Evolutionary conservation across 2,329 filamentous ascomycete species (phyloP).

Genomic region (Teratosphaeria epicoccoides): DNA sequence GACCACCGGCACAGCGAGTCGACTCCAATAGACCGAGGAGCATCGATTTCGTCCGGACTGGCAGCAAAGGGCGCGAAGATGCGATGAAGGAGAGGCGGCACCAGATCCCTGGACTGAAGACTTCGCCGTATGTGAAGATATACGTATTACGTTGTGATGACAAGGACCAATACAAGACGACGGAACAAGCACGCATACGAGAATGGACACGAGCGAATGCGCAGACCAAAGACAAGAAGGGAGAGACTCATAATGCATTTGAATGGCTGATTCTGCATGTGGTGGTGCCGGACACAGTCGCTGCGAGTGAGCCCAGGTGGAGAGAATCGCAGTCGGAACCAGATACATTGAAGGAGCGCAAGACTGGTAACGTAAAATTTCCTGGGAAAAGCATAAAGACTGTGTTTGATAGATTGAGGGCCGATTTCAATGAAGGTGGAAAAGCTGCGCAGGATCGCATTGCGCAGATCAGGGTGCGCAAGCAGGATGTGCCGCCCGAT

Average conservation of each 20-base stretch:
- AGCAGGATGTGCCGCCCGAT: constrained; percentile 35
- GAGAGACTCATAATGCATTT: constrained; percentile 86
- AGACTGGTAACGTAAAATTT: constrained; percentile 58
- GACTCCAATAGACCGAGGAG: constrained; percentile 22
- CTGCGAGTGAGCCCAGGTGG: constrained; percentile 64
- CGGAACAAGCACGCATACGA: constrained; percentile 64
- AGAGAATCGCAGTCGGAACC: constrained; percentile 38
- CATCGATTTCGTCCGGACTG: constrained; percentile 34
- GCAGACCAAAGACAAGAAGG: constrained; percentile 53
- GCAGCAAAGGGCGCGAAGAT: constrained; percentile 18
- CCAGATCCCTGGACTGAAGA: constrained; percentile 86
- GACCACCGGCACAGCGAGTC: constrained; percentile 10
- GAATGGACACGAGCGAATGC: constrained; percentile 84
- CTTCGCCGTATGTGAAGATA: constrained; percentile 88
- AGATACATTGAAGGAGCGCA: constrained; percentile 55
- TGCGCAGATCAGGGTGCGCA: constrained; percentile 68
- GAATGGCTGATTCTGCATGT: constrained; percentile 95
- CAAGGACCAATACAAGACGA: constrained; percentile 81
- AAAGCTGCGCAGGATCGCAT: constrained; percentile 68
- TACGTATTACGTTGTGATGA: constrained; percentile 88
- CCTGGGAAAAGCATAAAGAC: constrained; percentile 66
- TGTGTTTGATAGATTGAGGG: constrained; percentile 76
- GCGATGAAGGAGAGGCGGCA: constrained; percentile 57
- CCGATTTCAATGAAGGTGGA: constrained; percentile 74
- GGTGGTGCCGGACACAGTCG: constrained; percentile 73